Conservation (phyloP, 805 yeast species). For the Brettanomyces anomalus region DNA sequence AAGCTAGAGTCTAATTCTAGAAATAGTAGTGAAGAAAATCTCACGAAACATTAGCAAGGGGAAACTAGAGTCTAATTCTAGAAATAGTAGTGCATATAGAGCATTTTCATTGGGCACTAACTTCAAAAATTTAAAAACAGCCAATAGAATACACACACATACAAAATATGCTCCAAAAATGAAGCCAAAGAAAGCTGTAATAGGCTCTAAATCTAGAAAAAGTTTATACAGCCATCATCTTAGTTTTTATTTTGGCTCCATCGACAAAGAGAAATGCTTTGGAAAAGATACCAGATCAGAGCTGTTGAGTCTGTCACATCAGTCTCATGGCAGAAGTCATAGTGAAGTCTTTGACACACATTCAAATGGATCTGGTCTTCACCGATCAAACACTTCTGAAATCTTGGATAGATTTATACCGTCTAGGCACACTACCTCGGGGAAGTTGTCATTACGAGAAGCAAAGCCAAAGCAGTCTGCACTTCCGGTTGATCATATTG, state of each 20-base stretch:
- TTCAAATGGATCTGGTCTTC: conserved; percentile 20
- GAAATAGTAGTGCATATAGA: too few relatives aligned
- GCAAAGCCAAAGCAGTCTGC: conserved; percentile 7
- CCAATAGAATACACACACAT: conserved; percentile 1
- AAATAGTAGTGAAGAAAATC: too few relatives aligned
- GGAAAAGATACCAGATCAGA: conserved; percentile 4
- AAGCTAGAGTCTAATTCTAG: neutral
- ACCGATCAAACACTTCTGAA: conserved; percentile 28
- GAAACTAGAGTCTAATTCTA: neutral
- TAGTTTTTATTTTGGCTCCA: conserved; percentile 1
- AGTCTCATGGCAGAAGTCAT: neutral
- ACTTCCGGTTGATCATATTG: conserved; percentile 46
- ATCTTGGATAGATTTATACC: conserved; percentile 53
- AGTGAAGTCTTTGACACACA: conserved; percentile 1
- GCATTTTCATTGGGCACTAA: too few relatives aligned
- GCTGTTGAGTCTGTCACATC: conserved; percentile 1
- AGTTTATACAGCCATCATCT: neutral
- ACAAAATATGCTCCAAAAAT: neutral
- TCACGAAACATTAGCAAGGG: conserved; percentile 3
- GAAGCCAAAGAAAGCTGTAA: conserved; percentile 1
- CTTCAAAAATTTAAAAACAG: too few relatives aligned
- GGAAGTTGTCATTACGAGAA: conserved; percentile 29
- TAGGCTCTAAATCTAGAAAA: conserved; percentile 1
- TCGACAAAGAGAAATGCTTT: conserved; percentile 4
- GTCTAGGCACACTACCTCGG: conserved; percentile 39